Base-by-base conservation (phyloP, 805 yeast species). In the Kodamaea laetipori region DNA sequence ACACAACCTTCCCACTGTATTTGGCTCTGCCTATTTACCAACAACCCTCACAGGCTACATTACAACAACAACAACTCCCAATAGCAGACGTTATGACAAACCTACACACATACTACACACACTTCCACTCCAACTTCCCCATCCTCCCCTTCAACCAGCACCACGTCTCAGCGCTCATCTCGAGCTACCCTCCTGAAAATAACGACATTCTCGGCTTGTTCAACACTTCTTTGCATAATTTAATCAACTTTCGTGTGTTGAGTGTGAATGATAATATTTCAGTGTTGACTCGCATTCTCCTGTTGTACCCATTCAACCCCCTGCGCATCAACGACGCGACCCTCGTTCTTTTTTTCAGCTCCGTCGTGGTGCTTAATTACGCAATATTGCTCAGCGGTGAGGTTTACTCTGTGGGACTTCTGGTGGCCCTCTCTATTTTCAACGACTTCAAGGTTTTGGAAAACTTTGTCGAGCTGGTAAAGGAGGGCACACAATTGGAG, bases 381-480 rank as follows among this genome's bases (percentile, higher is more conserved):
- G 63, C 80, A 7, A 71, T 82, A 7, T 63, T 81, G 2, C 64
- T 82, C 31, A 75, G 81, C 17, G 90, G 90, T 0, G 78, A 77
- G 41, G 70, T 74, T 26, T 80, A 77, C 53, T 77, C 86, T 5
- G 63, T 80, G 30, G 81, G 83, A 1, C 66, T 84, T 21, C 72
- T 80, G 3, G 65, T 59, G 34, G 67, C 84, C 1, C 69, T 74
- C 10, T 64, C 81, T 1, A 69, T 81, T 10, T 77, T 82, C 54
- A 78, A 78, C 56, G 88, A 82, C 52, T 75, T 80, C 59, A 74
- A 74, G 48, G 60, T 83, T 6, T 69, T 70, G 50, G 72, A 75
- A 41, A 64, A 69, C 37, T 66, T 71, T 52, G 62, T 69, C 21
- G 74, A 69, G 44, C 60, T 67, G 11, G 50, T 63, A 7, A 61